Conservation (phyloP, 345 rosid species). For the Eucalyptus curtisii region DNA sequence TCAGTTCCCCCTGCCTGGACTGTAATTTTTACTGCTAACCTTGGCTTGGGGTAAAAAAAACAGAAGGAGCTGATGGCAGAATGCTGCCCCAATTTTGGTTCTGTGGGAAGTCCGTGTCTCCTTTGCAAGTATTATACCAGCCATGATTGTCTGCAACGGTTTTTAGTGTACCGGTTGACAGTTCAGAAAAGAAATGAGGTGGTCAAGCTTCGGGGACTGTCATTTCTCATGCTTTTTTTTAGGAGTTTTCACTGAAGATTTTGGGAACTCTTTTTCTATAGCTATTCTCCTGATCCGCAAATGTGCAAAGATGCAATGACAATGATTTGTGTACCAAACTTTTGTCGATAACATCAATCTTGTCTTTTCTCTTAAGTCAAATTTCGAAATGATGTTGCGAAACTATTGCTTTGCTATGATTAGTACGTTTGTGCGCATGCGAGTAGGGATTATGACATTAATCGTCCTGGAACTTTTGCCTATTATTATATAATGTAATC, state of each 20-base stretch:
- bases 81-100: background rate
- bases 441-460: background rate
- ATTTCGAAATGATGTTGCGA: background rate
- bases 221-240: background rate
- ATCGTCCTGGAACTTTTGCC: background rate
- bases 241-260: background rate
- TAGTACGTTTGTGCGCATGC: background rate
- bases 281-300: background rate
- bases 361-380: background rate
- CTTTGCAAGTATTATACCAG: background rate
- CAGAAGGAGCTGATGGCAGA: background rate
- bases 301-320: background rate
- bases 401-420: background rate
- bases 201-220: background rate
- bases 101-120: background rate
- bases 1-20: slow-evolving; percentile 72
- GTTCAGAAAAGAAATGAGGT: background rate
- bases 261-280: background rate
- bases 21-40: slow-evolving; percentile 6
- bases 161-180: background rate
- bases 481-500: background rate
- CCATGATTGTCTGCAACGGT: background rate
- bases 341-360: background rate
- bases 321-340: background rate
- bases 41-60: background rate